Evolutionary conservation across 352 stramenopile species (phyloP).

Genomic region (Phytophthora pisi): DNA sequence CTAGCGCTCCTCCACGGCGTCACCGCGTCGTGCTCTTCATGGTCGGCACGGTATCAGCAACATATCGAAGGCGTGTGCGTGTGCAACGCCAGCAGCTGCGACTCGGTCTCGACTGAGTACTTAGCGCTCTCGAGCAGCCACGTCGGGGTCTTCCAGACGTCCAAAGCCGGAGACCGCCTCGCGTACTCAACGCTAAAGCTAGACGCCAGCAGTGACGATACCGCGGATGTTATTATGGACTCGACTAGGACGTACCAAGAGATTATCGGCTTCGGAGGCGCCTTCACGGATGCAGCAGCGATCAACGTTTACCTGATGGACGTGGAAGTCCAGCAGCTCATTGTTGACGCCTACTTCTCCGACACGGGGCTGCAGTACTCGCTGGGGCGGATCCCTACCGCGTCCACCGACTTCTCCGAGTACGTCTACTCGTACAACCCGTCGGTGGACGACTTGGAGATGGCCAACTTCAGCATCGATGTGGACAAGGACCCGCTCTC

Average conservation of each 20-base stretch:
- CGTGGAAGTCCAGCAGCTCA: slow-evolving; percentile 45
- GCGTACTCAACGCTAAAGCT: slow-evolving; percentile 35
- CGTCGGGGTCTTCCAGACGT: slow-evolving; percentile 56
- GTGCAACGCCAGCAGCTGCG: slow-evolving; percentile 47
- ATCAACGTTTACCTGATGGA: slow-evolving; percentile 71
- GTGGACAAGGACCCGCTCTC: slow-evolving; percentile 52
- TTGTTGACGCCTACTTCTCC: slow-evolving; percentile 69
- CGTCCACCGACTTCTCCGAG: slow-evolving; percentile 74
- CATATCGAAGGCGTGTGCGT: slow-evolving; percentile 56
- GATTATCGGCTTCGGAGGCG: slow-evolving; percentile 79
- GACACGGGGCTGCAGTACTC: slow-evolving; percentile 63
- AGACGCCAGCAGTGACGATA: slow-evolving; percentile 12
- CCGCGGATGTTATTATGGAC: slow-evolving; percentile 37
- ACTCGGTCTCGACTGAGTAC: slow-evolving; percentile 41
- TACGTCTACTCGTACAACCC: slow-evolving; percentile 49
- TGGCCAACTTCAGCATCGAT: slow-evolving; percentile 64
- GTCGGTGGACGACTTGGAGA: slow-evolving; percentile 35
- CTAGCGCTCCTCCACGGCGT: slow-evolving; percentile 1
- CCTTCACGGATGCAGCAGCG: slow-evolving; percentile 75
- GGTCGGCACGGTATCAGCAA: slow-evolving; percentile 50
- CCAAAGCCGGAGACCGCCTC: slow-evolving; percentile 52
- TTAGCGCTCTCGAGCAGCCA: slow-evolving; percentile 29
- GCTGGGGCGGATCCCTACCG: slow-evolving; percentile 71
- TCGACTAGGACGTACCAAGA: slow-evolving; percentile 48
- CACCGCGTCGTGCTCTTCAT: slow-evolving; percentile 22